Conservation (phyloP, 2,329 filamentous ascomycete species). For the Xylaria sp. region DNA sequence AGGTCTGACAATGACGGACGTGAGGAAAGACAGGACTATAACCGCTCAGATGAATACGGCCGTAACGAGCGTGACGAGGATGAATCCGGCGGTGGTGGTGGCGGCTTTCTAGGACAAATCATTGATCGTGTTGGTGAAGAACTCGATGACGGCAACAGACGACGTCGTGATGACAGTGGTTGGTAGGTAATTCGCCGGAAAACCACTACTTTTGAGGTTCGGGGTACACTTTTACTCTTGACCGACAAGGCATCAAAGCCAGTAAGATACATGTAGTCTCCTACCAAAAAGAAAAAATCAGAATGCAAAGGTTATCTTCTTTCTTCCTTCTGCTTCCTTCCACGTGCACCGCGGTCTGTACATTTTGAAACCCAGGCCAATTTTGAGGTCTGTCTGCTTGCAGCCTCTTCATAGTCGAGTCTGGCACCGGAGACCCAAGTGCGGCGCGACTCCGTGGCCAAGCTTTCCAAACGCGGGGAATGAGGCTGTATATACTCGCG, state of each 20-base stretch:
- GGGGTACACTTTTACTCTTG: constrained; percentile 9
- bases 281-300: constrained; percentile 1
- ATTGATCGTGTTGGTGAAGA: constrained; percentile 42
- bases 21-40: constrained; percentile 34
- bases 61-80: constrained; percentile 36
- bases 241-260: not conserved
- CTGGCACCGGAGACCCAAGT: constrained; percentile 7
- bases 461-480: constrained; percentile 29
- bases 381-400: too few relatives aligned
- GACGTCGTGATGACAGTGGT: constrained; percentile 41
- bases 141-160: constrained; percentile 37
- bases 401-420: constrained; percentile 1
- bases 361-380: not conserved
- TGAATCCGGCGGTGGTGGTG: constrained; percentile 37
- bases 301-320: constrained; percentile 1
- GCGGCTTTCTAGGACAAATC: constrained; percentile 42
- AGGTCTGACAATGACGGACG: constrained; percentile 30
- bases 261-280: constrained; percentile 2
- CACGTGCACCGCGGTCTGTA: not conserved
- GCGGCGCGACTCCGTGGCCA: constrained; percentile 19
- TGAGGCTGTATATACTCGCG: constrained; percentile 12
- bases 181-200: constrained; percentile 21
- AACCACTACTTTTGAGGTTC: not conserved
- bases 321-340: not conserved
- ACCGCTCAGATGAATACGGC: not conserved